Conservation (phyloP, 768 basidiomycete species). For the Myochromella boudieri region DNA sequence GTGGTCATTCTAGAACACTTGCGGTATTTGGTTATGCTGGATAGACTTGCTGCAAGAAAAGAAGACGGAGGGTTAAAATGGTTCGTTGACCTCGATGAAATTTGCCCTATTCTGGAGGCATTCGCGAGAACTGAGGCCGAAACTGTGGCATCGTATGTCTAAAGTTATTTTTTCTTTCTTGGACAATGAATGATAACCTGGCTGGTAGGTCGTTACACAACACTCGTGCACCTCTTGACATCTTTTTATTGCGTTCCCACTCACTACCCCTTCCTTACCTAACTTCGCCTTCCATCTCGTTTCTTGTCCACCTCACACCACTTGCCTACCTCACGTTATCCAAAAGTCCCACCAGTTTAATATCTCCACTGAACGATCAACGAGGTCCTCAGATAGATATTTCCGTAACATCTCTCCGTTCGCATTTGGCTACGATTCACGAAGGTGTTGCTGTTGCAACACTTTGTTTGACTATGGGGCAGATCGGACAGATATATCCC, state of each 20-base stretch:
- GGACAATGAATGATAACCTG: neutral
- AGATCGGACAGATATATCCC: slow-evolving; percentile 38
- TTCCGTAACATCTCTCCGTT: slow-evolving; percentile 45
- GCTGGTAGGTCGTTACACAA: slow-evolving; percentile 37
- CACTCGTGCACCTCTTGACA: slow-evolving; percentile 60
- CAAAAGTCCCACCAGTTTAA: slow-evolving; percentile 26
- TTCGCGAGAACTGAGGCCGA: slow-evolving; percentile 56
- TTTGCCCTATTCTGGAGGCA: slow-evolving; percentile 47
- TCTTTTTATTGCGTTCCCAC: slow-evolving; percentile 65
- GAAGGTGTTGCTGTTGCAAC: slow-evolving; percentile 59
- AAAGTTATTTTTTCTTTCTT: neutral
- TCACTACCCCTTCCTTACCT: slow-evolving; percentile 75
- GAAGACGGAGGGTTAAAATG: slow-evolving; percentile 68
- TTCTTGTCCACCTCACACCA: slow-evolving; percentile 71
- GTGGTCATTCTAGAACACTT: slow-evolving; percentile 53
- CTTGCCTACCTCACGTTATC: slow-evolving; percentile 64
- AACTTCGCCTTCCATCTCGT: slow-evolving; percentile 64
- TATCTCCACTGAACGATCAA: slow-evolving; percentile 16
- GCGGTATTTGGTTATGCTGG: slow-evolving; percentile 70
- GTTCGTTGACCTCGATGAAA: slow-evolving; percentile 67
- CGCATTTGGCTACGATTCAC: slow-evolving; percentile 37
- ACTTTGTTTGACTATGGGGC: slow-evolving; percentile 38
- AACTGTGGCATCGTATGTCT: slow-evolving; percentile 51
- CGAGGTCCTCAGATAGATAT: slow-evolving; percentile 50
- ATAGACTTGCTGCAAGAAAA: slow-evolving; percentile 60